phyloP scores from a whole-genome alignment of 2,329 filamentous ascomycete genomes.

The Ceratocystis albifundus region DNA sequence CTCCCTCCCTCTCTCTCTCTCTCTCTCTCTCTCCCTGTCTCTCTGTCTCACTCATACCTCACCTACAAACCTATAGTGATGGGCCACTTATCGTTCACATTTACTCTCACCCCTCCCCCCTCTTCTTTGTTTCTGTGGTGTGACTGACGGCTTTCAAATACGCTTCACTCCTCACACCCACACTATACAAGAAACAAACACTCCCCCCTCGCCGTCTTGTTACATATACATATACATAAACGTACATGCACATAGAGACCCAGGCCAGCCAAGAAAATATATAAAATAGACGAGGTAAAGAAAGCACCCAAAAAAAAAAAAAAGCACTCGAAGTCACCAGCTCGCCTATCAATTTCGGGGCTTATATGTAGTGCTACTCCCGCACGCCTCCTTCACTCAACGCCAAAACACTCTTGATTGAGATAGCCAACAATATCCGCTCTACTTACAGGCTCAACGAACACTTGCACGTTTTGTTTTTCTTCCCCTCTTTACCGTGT shows the following conservation, averaged over 20 bases:
- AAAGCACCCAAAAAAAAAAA: background rate
- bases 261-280: background rate
- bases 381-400: slow-evolving; percentile 1
- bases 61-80: background rate
- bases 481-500: background rate
- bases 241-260: background rate
- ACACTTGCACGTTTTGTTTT: background rate
- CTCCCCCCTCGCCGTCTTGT: background rate
- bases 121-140: slow-evolving; percentile 10
- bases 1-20: background rate
- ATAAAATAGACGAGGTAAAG: background rate
- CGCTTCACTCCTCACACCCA: background rate
- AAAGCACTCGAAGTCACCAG: background rate
- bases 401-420: background rate
- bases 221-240: background rate
- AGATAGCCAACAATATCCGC: background rate
- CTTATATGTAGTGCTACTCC: slow-evolving; percentile 4
- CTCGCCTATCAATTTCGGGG: background rate
- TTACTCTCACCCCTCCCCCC: slow-evolving; percentile 6
- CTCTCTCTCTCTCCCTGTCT: background rate
- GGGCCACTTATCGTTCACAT: slow-evolving; percentile 5
- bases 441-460: background rate
- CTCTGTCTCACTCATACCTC: slow-evolving; percentile 8
- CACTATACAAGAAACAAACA: slow-evolving; percentile 1
- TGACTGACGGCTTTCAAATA: slow-evolving; percentile 7